Base-by-base conservation (phyloP, 129 eudicot genomes). In the Lonicera japonica region DNA sequence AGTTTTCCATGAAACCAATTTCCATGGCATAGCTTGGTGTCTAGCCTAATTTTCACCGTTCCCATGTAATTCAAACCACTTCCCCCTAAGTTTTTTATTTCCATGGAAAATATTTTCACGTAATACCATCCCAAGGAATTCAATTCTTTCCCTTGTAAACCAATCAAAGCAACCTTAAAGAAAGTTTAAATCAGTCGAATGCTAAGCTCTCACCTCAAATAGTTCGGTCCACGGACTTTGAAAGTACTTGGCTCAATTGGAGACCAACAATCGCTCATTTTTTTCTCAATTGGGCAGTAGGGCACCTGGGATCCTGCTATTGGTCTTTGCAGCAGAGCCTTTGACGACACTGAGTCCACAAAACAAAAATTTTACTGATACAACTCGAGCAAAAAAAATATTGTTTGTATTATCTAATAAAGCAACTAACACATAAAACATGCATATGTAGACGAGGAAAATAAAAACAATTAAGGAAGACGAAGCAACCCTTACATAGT, bases 271-370 rank as follows among this genome's bases (percentile, higher is more conserved):
- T 80, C 91, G 11, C 86, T 54, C 80, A 88, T 71, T 74, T 75
- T 87, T 82, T 88, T 87, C 59, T 88, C 95, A 11, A 81, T 68
- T 29, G 95, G 95, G 65, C 86, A 84, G 75, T 56, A 76, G 25
- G 83, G 80, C 73, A 92, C 80, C 68, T 88, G 99, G 56, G 96
- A 82, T 25, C 99, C 99, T 51, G 96, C 99, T 71, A 80, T 74
- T 5, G 99, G 99, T 70, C 95, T 85, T 67, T 73, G 89, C 64
- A 87, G 68, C 69, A 82, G 69, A 64, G 83, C 78, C 77, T 70
- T 88, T 57, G 95, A 83, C 14, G 90, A 79, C 61, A 83, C 95
- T 91, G 83, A 69, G 72, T 77, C 47, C 61, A 6, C 66, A 56
- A 56, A 59, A 70, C 21, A 39, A 8, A 66, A 2, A 29, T 29